Evolutionary conservation across 2,329 filamentous ascomycete genomes (phyloP).

Genomic region (Fusarium albidum): DNA sequence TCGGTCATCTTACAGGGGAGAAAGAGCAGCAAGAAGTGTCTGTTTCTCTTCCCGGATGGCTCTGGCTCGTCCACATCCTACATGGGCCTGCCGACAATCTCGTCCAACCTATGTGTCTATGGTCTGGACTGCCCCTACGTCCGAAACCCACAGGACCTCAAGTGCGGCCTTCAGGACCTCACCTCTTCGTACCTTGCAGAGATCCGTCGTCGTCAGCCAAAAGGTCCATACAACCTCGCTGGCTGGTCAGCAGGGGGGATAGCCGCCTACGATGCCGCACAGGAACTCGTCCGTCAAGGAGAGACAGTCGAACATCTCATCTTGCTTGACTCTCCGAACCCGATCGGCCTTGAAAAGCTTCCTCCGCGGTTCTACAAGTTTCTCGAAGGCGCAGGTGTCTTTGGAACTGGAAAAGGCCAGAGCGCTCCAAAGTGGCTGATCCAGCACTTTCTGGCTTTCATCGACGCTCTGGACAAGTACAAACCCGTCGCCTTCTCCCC

Average conservation of each 20-base stretch:
- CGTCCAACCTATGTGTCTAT: background rate
- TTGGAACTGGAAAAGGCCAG: background rate
- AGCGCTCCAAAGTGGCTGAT: constrained; percentile 5
- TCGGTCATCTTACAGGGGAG: constrained; percentile 7
- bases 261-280: constrained; percentile 71
- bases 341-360: constrained; percentile 5
- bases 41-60: constrained; percentile 15
- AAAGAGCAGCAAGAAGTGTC: background rate
- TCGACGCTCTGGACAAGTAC: constrained; percentile 5
- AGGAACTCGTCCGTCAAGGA: background rate
- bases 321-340: constrained; percentile 13
- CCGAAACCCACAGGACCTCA: background rate
- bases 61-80: constrained; percentile 9
- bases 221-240: constrained; percentile 71
- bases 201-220: constrained; percentile 61
- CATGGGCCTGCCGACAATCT: background rate
- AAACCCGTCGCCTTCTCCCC: background rate
- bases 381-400: background rate
- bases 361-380: constrained; percentile 9
- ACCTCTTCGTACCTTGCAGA: constrained; percentile 4
- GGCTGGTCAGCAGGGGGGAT: constrained; percentile 82
- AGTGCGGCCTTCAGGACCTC: background rate
- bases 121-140: background rate
- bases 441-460: constrained; percentile 4
- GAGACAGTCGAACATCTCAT: constrained; percentile 9